phyloP scores from a whole-genome alignment of 495 filamentous ascomycete species.

The Saxophila tyrrhenica region DNA sequence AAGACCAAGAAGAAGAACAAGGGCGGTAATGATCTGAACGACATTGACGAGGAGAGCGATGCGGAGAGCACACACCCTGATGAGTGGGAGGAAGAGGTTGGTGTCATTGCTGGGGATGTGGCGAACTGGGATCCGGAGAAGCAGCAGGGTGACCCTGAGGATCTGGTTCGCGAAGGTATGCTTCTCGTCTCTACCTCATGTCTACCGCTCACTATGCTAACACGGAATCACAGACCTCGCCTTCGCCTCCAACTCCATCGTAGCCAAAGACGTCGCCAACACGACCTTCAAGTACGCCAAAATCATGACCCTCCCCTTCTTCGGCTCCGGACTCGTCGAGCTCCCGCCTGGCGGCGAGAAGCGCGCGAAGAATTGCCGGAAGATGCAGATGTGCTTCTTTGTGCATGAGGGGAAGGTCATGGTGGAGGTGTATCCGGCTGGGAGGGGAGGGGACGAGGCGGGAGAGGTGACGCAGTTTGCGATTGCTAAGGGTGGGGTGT shows the following conservation, averaged over 20 bases:
- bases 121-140: slow-evolving; percentile 44
- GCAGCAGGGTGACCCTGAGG: slow-evolving; percentile 45
- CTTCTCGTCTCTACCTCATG: slow-evolving; percentile 1
- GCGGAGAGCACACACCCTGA: slow-evolving; percentile 28
- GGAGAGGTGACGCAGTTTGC: slow-evolving; percentile 50
- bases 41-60: slow-evolving; percentile 36
- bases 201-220: slow-evolving; percentile 5
- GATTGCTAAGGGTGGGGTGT: slow-evolving; percentile 76
- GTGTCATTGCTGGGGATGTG: slow-evolving; percentile 47
- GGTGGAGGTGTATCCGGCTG: slow-evolving; percentile 58
- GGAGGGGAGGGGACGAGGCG: not conserved
- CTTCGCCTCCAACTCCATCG: slow-evolving; percentile 61
- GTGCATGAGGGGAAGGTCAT: slow-evolving; percentile 65
- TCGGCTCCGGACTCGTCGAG: slow-evolving; percentile 81
- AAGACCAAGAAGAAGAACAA: slow-evolving; percentile 39
- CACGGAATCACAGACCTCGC: slow-evolving; percentile 48
- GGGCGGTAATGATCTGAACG: slow-evolving; percentile 18
- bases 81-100: slow-evolving; percentile 49
- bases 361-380: slow-evolving; percentile 75
- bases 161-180: slow-evolving; percentile 45
- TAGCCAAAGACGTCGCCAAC: slow-evolving; percentile 61
- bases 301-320: slow-evolving; percentile 68
- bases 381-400: slow-evolving; percentile 94
- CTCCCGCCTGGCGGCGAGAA: slow-evolving; percentile 72
- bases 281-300: slow-evolving; percentile 78